A percentile compares a stretch with the other conserved stretches of the same genome.
phyloP scores from a whole-genome alignment of 2,329 filamentous ascomycete genomes.

The Clonostachys solani region DNA sequence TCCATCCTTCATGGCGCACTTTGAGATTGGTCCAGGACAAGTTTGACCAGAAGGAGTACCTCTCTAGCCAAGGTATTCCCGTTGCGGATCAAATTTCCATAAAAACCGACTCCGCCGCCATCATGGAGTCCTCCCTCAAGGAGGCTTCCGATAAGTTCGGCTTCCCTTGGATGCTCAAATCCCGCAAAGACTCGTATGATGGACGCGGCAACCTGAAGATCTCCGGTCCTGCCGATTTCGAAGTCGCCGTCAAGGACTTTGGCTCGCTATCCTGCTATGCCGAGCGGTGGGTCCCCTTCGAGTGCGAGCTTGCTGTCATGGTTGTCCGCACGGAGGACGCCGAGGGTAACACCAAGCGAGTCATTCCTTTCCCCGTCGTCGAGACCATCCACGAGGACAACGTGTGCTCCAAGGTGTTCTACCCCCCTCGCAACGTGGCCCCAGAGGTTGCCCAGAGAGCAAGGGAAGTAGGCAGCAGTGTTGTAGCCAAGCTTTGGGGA shows the following conservation, averaged over 20 bases:
- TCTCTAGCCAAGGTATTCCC: constrained; percentile 63
- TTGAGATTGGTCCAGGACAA: constrained; percentile 92
- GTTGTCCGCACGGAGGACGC: constrained; percentile 82
- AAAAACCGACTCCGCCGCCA: constrained; percentile 36
- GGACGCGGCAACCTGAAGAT: constrained; percentile 67
- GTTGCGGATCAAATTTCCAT: constrained; percentile 69
- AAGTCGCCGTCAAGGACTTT: constrained; percentile 65
- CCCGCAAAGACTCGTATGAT: constrained; percentile 86
- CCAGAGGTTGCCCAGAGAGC: constrained; percentile 58
- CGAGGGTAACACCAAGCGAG: constrained; percentile 38
- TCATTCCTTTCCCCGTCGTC: constrained; percentile 79
- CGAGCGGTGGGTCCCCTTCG: constrained; percentile 84
- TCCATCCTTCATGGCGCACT: constrained; percentile 82
- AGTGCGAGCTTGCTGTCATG: constrained; percentile 88
- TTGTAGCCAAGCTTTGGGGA: constrained; percentile 76
- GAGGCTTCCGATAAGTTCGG: constrained; percentile 62
- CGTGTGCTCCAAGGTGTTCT: constrained; percentile 90
- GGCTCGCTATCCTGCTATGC: constrained; percentile 74
- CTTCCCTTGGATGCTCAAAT: constrained; percentile 90
- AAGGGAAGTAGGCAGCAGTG: constrained; percentile 72
- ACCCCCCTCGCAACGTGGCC: constrained; percentile 71
- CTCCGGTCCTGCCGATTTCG: constrained; percentile 36
- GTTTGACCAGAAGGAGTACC: constrained; percentile 80
- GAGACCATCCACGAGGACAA: constrained; percentile 95
- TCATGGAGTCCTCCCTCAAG: constrained; percentile 56